Evolutionary conservation across 495 filamentous ascomycete species (phyloP).

Genomic region (Bombardia bombarda): DNA sequence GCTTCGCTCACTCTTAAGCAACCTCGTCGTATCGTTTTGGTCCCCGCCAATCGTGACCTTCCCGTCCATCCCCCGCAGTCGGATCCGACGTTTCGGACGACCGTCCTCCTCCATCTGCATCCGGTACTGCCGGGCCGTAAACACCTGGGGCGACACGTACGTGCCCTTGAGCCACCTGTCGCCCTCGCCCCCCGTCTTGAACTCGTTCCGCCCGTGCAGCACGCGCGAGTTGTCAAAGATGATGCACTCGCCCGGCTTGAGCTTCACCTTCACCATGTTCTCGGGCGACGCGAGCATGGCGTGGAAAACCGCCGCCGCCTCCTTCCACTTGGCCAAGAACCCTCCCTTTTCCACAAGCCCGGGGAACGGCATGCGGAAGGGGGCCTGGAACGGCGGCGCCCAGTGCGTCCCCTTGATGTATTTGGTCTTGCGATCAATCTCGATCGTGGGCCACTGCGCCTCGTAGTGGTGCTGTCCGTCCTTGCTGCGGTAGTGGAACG

Average conservation of each 20-base stretch:
- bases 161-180: conserved; percentile 77
- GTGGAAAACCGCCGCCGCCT: conserved; percentile 39
- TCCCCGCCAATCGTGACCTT: too few species aligned
- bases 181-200: conserved; percentile 48
- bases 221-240: conserved; percentile 79
- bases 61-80: too few species aligned
- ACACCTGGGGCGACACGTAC: conserved; percentile 69
- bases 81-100: too few species aligned
- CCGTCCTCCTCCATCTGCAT: conserved; percentile 20
- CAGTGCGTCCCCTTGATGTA: conserved; percentile 49
- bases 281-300: conserved; percentile 34
- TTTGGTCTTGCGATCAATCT: conserved; percentile 26
- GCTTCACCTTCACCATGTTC: conserved; percentile 57
- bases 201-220: conserved; percentile 67
- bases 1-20: too few species aligned
- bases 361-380: too few species aligned
- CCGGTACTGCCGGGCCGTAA: conserved; percentile 34
- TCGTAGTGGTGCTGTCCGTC: conserved; percentile 51
- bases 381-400: conserved; percentile 43
- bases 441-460: conserved; percentile 37
- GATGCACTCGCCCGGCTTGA: conserved; percentile 73
- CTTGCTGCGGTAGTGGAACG: conserved; percentile 61
- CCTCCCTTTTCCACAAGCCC: neutral
- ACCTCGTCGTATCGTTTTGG: too few species aligned
- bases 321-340: conserved; percentile 20